phyloP scores from a whole-genome alignment of 768 basidiomycete species.

The Termitomyces sp. region DNA sequence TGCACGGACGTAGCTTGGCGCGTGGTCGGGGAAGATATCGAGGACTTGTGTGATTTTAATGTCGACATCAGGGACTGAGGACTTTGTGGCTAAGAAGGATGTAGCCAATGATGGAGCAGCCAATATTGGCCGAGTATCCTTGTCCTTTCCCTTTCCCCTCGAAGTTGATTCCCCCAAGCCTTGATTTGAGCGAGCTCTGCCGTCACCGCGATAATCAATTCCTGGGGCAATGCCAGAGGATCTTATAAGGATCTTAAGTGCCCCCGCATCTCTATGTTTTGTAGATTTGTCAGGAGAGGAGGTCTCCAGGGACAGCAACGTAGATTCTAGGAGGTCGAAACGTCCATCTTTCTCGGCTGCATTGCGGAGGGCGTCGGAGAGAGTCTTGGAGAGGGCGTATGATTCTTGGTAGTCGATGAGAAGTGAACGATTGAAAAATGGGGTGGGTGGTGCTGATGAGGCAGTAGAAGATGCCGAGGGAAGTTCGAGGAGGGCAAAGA shows the following conservation, averaged over 20 bases:
- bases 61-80: conserved; percentile 42
- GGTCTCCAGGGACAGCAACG: conserved; percentile 36
- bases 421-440: conserved; percentile 64
- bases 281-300: not conserved
- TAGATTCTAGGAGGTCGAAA: conserved; percentile 49
- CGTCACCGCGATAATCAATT: conserved; percentile 30
- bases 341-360: conserved; percentile 51
- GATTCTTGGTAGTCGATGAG: conserved; percentile 68
- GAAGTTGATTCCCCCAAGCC: not conserved
- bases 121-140: not conserved
- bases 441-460: conserved; percentile 22
- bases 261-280: conserved; percentile 39
- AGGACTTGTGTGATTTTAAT: conserved; percentile 62
- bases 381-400: conserved; percentile 50
- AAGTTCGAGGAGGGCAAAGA: conserved; percentile 54
- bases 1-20: conserved; percentile 49
- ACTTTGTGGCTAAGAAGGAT: conserved; percentile 3
- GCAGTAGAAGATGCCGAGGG: conserved; percentile 27
- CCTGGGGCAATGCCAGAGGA: conserved; percentile 47
- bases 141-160: not conserved
- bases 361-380: conserved; percentile 37
- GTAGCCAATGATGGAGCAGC: not conserved
- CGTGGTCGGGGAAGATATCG: conserved; percentile 67
- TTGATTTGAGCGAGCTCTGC: conserved; percentile 4
- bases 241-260: conserved; percentile 55